Base-by-base conservation (phyloP, 164 flowering plant genomes). In the Taxillus chinensis region DNA sequence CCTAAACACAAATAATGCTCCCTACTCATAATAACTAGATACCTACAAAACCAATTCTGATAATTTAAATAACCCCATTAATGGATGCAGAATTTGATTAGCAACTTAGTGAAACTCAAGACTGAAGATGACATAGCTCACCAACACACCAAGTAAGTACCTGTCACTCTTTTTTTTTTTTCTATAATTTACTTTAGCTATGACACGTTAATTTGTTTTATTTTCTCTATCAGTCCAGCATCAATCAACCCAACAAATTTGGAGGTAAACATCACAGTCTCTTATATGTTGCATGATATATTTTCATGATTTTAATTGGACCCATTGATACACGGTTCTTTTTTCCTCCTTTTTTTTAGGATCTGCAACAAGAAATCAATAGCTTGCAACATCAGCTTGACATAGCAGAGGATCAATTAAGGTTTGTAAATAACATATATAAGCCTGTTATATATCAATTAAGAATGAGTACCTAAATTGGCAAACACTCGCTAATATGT, bases 51-150 rank as follows among this genome's bases (percentile, higher is more conserved):
- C n/a, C n/a, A 43, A 2, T 51, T 5, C 7, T 51, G 27, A 14
- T 51, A 5, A 37, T 54, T 6, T n/a, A 9, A 41, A 7, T 16
- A 3, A 3, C 2, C 37, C 27, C 27, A 27, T 27, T 62, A 38
- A 13, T 12, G n/a, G 50, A 45, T 80, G 77, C 79, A 83, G 87
- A 75, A 73, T 73, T 57, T 83, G 69, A 67, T 77, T 48, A 66
- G 70, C 57, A 75, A 79, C 9, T 64, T 83, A 37, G 78, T 79
- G 73, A 78, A 75, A 57, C 74, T 82, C 59, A 82, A 73, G 67
- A 69, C 73, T 8, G 84, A 80, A 54, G 74, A 73, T 70, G 86
- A 80, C 52, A 64, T 78, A 5, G 78, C 84, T 40, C 70, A 77
- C 51, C 82, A 82, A 59, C 64, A 78, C 51, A 70, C 80, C 53